Evolutionary conservation across 306 rosid species (phyloP).

Genomic region (Gastrolobium bilobum): DNA sequence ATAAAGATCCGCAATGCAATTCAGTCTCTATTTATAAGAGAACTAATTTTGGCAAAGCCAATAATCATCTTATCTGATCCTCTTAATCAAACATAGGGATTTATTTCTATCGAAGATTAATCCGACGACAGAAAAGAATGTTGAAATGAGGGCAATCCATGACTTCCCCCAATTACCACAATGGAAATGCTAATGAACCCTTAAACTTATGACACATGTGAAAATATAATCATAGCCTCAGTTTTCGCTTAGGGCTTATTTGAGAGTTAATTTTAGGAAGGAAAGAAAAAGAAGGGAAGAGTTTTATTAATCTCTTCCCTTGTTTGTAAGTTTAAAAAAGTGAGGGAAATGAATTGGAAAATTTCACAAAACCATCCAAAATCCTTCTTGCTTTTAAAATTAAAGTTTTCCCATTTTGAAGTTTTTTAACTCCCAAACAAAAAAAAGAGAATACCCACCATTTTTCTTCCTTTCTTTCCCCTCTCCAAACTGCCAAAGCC

Average conservation of each 20-base stretch:
- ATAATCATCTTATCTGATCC: not conserved
- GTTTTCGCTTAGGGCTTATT: not conserved
- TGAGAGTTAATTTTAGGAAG: no score
- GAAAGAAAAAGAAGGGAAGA: no score
- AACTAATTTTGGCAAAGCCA: slow-evolving; percentile 15
- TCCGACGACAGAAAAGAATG: not conserved
- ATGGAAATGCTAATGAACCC: not conserved
- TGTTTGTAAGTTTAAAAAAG: no score
- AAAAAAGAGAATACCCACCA: no score
- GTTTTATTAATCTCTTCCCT: no score
- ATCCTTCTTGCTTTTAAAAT: no score
- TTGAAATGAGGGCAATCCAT: not conserved
- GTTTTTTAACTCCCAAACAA: no score
- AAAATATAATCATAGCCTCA: not conserved
- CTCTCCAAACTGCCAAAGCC: no score
- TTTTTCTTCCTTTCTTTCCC: no score
- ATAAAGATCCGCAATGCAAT: not conserved
- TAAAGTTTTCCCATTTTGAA: no score
- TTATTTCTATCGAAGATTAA: not conserved
- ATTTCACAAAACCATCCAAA: no score
- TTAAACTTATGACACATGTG: not conserved
- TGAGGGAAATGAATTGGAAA: no score
- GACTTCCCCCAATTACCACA: not conserved
- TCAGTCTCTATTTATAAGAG: not conserved
- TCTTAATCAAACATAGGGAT: not conserved